Evolutionary conservation across 108 stramenopile genomes (phyloP).

Genomic region (Skeletonema costatum): DNA sequence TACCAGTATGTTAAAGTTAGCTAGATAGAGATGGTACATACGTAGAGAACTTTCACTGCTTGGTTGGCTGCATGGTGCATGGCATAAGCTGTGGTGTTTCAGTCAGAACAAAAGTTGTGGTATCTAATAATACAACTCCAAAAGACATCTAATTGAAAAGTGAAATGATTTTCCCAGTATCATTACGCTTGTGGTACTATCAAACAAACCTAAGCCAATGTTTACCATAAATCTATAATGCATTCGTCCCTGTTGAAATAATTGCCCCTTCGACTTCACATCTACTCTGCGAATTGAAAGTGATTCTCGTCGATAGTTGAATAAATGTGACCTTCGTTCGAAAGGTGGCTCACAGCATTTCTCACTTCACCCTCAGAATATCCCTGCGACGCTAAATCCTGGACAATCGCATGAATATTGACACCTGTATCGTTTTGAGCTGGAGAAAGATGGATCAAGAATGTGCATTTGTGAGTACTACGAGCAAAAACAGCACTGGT

Average conservation of each 20-base stretch:
- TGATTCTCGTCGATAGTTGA: slow-evolving; percentile 80
- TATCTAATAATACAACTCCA: background rate
- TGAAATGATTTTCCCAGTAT: background rate
- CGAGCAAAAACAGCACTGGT: background rate
- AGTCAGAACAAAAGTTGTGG: background rate
- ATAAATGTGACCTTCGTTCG: slow-evolving; percentile 80
- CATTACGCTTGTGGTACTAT: background rate
- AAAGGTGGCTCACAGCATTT: slow-evolving; percentile 51
- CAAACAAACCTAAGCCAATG: background rate
- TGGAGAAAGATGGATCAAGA: background rate
- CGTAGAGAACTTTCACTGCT: too few species aligned
- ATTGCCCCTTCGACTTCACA: background rate
- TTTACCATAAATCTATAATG: background rate
- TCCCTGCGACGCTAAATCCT: slow-evolving; percentile 7
- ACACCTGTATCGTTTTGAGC: slow-evolving; percentile 39
- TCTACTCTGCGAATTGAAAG: slow-evolving; percentile 48
- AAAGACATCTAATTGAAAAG: too few species aligned
- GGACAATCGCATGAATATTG: slow-evolving; percentile 38
- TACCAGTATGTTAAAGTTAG: too few species aligned
- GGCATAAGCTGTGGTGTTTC: too few species aligned
- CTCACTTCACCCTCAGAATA: slow-evolving; percentile 58
- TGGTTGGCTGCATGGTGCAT: too few species aligned
- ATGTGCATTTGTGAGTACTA: background rate
- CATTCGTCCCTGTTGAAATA: background rate
- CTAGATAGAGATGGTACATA: too few species aligned